Conservation (phyloP, 2,329 filamentous ascomycete genomes). For the Arthrobotrys sinensis region DNA sequence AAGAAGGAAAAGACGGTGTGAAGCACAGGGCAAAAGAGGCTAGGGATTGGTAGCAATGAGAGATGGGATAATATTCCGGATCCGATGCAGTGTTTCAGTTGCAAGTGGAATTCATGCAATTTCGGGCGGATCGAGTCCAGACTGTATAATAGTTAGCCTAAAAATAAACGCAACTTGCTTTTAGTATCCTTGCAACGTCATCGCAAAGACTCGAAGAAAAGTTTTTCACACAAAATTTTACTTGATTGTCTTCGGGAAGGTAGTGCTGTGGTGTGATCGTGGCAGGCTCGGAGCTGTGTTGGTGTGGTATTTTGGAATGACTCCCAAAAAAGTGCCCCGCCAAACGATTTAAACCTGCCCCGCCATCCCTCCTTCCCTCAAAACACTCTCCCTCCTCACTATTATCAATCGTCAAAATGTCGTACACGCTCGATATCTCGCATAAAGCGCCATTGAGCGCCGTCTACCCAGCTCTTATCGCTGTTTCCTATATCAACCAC, state of each 20-base stretch:
- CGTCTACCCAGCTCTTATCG: slow-evolving; percentile 64
- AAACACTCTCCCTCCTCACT: slow-evolving; percentile 19
- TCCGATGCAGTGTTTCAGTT: too few species aligned
- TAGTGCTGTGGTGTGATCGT: slow-evolving; percentile 24
- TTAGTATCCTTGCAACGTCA: not conserved
- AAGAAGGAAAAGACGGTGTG: too few species aligned
- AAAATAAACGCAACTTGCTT: too few species aligned
- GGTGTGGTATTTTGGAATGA: slow-evolving; percentile 42
- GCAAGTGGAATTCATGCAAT: too few species aligned
- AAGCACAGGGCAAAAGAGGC: too few species aligned
- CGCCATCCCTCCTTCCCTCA: slow-evolving; percentile 33
- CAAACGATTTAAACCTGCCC: slow-evolving; percentile 30
- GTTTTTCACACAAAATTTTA: not conserved
- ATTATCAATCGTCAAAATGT: slow-evolving; percentile 38
- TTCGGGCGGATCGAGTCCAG: too few species aligned
- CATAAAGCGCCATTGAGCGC: slow-evolving; percentile 56
- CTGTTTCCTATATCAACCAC: slow-evolving; percentile 62
- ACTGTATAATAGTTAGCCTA: too few species aligned
- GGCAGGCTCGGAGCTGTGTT: slow-evolving; percentile 21
- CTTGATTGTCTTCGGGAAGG: not conserved
- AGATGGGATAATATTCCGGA: too few species aligned
- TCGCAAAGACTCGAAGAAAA: not conserved
- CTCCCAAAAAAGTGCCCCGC: slow-evolving; percentile 46
- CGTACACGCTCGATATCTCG: slow-evolving; percentile 55
- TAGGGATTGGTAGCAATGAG: too few species aligned